Evolutionary conservation across 2,329 filamentous ascomycete species (phyloP).

Genomic region (Ophiostoma ulmi): DNA sequence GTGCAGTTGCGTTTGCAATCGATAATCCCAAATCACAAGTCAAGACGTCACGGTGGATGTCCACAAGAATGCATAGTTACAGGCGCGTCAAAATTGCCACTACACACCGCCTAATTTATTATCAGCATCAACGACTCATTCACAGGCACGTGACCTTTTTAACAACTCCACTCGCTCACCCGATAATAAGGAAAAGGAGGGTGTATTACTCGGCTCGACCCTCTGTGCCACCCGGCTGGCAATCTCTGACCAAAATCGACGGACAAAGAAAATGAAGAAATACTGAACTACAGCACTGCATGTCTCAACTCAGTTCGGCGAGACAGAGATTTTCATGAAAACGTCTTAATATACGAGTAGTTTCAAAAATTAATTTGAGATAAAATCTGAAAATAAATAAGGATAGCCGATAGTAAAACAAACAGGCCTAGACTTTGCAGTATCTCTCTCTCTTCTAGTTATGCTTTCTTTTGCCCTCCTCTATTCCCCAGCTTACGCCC

Average conservation of each 20-base stretch:
- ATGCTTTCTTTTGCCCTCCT: not conserved
- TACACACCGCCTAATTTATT: slow-evolving; percentile 21
- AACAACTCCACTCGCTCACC: not conserved
- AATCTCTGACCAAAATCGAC: not conserved
- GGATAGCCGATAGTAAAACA: not conserved
- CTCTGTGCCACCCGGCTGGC: not conserved
- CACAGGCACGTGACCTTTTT: not conserved
- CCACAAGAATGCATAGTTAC: not conserved
- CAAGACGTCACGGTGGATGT: slow-evolving; percentile 6
- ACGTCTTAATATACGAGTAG: not conserved
- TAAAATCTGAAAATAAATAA: not conserved
- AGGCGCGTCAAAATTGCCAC: slow-evolving; percentile 19
- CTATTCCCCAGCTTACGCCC: not conserved
- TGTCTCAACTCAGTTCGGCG: not conserved
- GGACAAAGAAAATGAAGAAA: not conserved
- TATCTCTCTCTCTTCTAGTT: not conserved
- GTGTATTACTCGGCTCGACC: not conserved
- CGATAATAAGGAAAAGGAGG: not conserved
- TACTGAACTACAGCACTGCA: not conserved
- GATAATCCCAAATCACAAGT: not conserved
- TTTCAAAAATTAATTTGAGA: not conserved
- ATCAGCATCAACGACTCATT: slow-evolving; percentile 4
- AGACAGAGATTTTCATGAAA: not conserved
- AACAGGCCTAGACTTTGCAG: not conserved
- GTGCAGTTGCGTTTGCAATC: not conserved